Base-by-base conservation (phyloP, 805 yeast species). In the Ogataea corticis region DNA sequence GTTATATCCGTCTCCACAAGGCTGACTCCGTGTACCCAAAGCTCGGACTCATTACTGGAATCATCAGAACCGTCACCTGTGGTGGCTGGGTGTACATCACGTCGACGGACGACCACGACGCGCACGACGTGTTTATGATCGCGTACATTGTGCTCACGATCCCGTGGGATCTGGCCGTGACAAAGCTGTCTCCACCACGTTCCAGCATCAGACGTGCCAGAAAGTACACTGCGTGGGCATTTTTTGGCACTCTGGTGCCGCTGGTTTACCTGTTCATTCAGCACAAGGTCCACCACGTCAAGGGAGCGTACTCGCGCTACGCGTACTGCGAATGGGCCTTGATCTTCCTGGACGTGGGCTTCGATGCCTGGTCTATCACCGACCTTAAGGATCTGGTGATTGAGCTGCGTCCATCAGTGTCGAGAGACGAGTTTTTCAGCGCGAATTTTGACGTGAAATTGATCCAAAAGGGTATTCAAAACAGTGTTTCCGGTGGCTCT, bases 61-160 rank as follows among this genome's bases (percentile, higher is more conserved):
- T 87, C 2, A 43, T 87, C n/a, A 80, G 99, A 66, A 94, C 99
- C 0, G 77, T 94, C 45, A 85, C 96, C 2, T 94, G 98, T 61
- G 99, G 99, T 61, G 98, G 98, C 11, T 94, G 98, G 97, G 96
- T 95, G 7, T 94, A 94, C 62, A 86, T 94, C 51, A 94, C 99
- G 1, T 87, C 96, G 6, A 89, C 97, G 1, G 99, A 94, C 65
- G 97, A 94, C 63, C 98, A 92, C 57, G 96, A 92, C 66, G 82
- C 85, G 71, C 99, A 94, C 64, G 98, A 94, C 61, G 80, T 94
- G 34, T 92, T 92, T 63, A 94, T 94, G 99, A 89, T 94, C 49
- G 64, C 85, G 21, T 94, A 94, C 67, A 85, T 94, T 47, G 77
- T 90, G 1, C 73, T 92, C 50, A 91, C 98, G 1, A 72, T 92